Evolutionary conservation across 1,284 basidiomycete species (phyloP), one percentile per base, ranked within the genome.

Genomic region (Cryptococcus sp.): DNA sequence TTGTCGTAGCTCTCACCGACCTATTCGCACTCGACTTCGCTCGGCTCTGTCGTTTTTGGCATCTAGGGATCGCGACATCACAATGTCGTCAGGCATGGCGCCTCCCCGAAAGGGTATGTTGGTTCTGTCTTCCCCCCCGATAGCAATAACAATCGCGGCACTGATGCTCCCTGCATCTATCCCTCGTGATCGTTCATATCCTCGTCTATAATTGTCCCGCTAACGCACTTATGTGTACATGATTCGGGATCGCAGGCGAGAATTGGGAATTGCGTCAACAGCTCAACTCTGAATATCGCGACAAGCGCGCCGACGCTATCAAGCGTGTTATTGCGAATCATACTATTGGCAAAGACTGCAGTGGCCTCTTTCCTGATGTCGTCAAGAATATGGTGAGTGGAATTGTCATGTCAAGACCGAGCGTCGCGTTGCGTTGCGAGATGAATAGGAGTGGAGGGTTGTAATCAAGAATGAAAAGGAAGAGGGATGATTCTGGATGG

Each of bases 251-350:
- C 17, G 3, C 56, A 82, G 82, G 93, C 73, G 93, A 94, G 82
- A 95, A 95, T 83, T 94, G 88, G 79, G 92, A 95, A 80, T 89
- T 96, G 75, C 87, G 89, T 61, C 87, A 92, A 61, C 91, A 96
- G 79, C 85, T 99, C 72, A 98, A 99, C 80, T 93, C 89, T 72
- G 91, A 97, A 76, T 97, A 96, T 80, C 84, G 88, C 60, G 93
- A 97, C 68, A 90, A 91, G 74, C 84, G 95, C 58, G 97, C 97
- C 78, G 95, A 98, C 87, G 96, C 95, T 4, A 97, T 99, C 82
- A 98, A 98, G 80, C 85, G 90, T 50, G 90, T 92, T 61, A 95
- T 95, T 73, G 93, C 93, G 50, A 93, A 91, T 67, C 94, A 95
- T 89, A 95, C 92, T 1, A 91, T 96, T 61, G 91, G 92, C 56